Conservation (phyloP, 192 early-diverging fungal genomes). For the Gaertneriomyces sp. region DNA sequence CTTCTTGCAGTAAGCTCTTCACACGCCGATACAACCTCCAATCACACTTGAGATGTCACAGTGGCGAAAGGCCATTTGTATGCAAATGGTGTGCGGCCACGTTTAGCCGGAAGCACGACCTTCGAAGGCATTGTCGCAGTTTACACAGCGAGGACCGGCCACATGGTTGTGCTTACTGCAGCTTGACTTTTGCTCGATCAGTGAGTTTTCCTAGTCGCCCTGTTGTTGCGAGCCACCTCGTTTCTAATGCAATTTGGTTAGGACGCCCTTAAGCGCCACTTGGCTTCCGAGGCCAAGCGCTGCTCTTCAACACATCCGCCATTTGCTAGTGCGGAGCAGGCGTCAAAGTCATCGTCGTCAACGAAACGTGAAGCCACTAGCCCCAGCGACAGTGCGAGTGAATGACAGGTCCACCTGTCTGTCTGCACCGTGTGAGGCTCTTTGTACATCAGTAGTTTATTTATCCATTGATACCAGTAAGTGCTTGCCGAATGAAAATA, state of each 20-base stretch:
- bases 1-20: conserved; percentile 67
- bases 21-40: conserved; percentile 78
- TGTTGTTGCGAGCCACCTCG: background rate
- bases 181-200: conserved; percentile 14
- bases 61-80: conserved; percentile 27
- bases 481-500: too few species aligned
- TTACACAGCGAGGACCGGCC: conserved; percentile 30
- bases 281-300: conserved; percentile 5
- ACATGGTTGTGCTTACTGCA: conserved; percentile 21
- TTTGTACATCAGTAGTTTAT: too few species aligned
- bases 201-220: conserved; percentile 2
- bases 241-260: background rate
- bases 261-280: conserved; percentile 20
- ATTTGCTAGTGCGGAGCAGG: too few species aligned
- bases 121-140: conserved; percentile 63
- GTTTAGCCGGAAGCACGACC: conserved; percentile 76
- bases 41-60: conserved; percentile 70
- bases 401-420: too few species aligned
- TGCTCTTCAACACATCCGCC: background rate
- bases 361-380: too few species aligned
- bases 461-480: too few species aligned
- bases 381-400: too few species aligned
- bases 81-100: conserved; percentile 54
- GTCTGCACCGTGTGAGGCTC: too few species aligned
- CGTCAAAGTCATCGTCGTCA: too few species aligned